These are phyloP conservation scores for Incumbomyces delicatus DNA, from an alignment of 2,329 filamentous ascomycete genomes.

Conservation along the genomic window DNA sequence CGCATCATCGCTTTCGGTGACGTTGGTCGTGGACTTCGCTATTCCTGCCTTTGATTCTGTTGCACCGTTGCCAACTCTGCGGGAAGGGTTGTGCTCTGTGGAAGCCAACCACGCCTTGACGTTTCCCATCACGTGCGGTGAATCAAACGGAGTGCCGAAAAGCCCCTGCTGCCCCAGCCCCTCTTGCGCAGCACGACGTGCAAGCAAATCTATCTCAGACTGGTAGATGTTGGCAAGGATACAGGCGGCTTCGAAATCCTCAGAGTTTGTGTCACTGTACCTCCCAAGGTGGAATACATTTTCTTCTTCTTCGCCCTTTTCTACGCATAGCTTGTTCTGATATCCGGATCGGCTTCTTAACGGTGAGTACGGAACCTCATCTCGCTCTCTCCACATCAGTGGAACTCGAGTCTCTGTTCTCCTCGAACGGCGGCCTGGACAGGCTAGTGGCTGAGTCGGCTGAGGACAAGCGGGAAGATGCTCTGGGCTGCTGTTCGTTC, in stretches of 20 bases:
- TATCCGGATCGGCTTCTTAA: background rate
- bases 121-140: background rate
- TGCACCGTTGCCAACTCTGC: background rate
- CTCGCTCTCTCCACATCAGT: background rate
- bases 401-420: background rate
- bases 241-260: background rate
- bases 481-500: background rate
- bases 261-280: background rate
- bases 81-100: background rate
- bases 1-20: slow-evolving; percentile 25
- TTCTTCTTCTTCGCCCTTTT: too few relatives aligned
- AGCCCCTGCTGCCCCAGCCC: background rate
- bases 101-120: background rate
- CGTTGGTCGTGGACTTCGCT: slow-evolving; percentile 17
- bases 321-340: too few relatives aligned
- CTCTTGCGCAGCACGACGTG: background rate
- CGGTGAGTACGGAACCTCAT: background rate
- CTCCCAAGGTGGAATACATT: background rate
- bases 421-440: background rate
- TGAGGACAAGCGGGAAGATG: background rate
- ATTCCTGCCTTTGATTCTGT: background rate
- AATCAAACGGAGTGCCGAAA: background rate
- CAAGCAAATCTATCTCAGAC: background rate
- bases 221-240: background rate
- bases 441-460: background rate